Percentiles rank a stretch among this genome's conserved stretches.
phyloP scores from a whole-genome alignment of 225 moss, liverwort and hornwort species.

The Bryum argenteum region DNA sequence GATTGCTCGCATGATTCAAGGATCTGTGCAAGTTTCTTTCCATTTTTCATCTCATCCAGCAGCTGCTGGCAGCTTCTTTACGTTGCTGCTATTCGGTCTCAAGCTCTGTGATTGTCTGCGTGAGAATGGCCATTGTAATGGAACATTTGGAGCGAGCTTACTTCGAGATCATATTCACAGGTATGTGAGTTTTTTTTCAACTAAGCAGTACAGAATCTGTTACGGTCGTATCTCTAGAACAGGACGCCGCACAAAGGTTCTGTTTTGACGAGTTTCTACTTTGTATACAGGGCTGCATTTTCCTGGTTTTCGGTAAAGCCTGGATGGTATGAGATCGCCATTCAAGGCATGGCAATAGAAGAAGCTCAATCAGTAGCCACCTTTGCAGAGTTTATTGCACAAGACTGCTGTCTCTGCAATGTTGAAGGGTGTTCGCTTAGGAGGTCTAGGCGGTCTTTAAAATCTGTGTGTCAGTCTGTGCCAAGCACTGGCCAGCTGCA shows the following conservation, averaged over 20 bases:
- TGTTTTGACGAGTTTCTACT: conserved; percentile 14
- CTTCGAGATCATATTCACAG: conserved; percentile 65
- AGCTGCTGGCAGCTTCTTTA: conserved; percentile 77
- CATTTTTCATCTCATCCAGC: conserved; percentile 79
- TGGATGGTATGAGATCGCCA: conserved; percentile 60
- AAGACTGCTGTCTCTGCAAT: conserved; percentile 34
- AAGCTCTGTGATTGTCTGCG: conserved; percentile 59
- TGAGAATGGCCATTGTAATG: conserved; percentile 51
- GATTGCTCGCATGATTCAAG: conserved; percentile 79
- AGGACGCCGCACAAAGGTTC: conserved; percentile 3
- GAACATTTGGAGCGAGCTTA: conserved; percentile 58
- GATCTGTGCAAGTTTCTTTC: conserved; percentile 54
- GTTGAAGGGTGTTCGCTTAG: conserved; percentile 31
- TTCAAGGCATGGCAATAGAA: conserved; percentile 61
- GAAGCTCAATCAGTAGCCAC: conserved; percentile 70
- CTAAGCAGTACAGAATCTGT: conserved; percentile 11
- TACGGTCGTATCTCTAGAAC: neutral
- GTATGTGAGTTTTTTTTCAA: conserved; percentile 38
- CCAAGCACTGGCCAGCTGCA: conserved; percentile 30
- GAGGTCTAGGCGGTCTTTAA: conserved; percentile 35
- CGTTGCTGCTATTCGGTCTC: conserved; percentile 72
- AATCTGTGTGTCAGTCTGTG: conserved; percentile 31
- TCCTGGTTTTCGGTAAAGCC: conserved; percentile 77
- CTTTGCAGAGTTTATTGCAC: conserved; percentile 64
- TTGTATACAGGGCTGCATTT: conserved; percentile 68